Base-by-base conservation (phyloP, 306 rosid species). In the barrel medic (Medicago truncatula) region DNA sequence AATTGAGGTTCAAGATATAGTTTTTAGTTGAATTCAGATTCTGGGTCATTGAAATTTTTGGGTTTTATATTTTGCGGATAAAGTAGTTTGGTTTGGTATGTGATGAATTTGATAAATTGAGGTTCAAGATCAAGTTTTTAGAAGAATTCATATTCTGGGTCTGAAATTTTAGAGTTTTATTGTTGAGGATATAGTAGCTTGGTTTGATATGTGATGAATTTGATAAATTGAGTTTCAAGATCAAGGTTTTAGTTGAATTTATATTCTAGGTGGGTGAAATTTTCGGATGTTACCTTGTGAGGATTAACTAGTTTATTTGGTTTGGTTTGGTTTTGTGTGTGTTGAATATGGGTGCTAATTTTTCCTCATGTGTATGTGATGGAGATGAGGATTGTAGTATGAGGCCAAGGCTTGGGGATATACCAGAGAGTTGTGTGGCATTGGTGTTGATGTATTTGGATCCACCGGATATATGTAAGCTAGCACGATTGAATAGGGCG, bases 401-500 rank as follows among this genome's bases (percentile, higher is more conserved):
- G 59, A 73, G 83, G 81, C 82, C 90, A 16, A 81, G 86, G 53
- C 91, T 93, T 75, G 98, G 88, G 53, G 94, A 89, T 73, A 77
- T 93, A 49, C 98, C 98, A 4, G 97, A 93, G 83, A 87, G 87
- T 64, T 91, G 97, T 79, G 88, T 88, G 68, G 98, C 97, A 58
- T 47, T 85, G 83, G 80, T 91, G 76, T 73, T 93, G 67, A 82
- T 80, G 89, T 43, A 73, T 52, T 65, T 91, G 85, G 93, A 93
- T 46, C 92, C 97, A 8, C 84, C 88, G 10, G 97, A 91, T 47
- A 85, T 94, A 58, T 91, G 98, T 80, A 83, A 80, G 54, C 79
- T 91, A 44, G 96, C 94, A 52, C 53, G 89, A 11, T 83, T 94
- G 82, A 94, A 85, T 66, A 82, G 91, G 34, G 86, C 89, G 1